Evolutionary conservation across 495 filamentous ascomycete genomes (phyloP), one percentile per base, ranked within the genome.

Genomic region (Podospora conica): DNA sequence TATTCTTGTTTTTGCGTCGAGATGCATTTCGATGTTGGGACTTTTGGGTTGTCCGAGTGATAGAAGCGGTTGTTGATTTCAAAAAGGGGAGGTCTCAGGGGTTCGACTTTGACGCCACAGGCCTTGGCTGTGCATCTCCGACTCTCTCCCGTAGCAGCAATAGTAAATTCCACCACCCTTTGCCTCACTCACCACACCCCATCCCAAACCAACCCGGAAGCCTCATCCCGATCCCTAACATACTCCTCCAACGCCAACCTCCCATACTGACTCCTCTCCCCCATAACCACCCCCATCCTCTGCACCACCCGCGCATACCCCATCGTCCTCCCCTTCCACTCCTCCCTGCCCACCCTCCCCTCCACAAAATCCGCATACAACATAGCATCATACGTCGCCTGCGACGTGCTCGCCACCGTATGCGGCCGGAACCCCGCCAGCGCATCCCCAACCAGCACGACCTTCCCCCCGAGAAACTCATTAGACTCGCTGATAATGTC

Each of bases 381-480:
- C 73, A 81, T 75, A 1, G 79, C 80, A 70, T 84, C 76, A 53
- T 78, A 78, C 8, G 82, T 82, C 11, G 78, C 83, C 69, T 86
- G 83, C 21, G 75, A 79, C 7, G 82, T 84, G 33, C 78, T 78
- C 1, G 80, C 81, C 9, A 80, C 82, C 2, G 82, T 85, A 64
- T 86, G 84, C 21, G 85, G 85, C 18, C 85, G 72, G 59, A 88
- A 85, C 3, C 80, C 80, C 0, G 83, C 83, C 12, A 86, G 64
- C 29, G 84, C 84, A 72, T 88, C 85, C 22, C 85, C 84, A 7
- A 86, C 74, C 33, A 87, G 69, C 29, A 86, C 73, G 1, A 87
- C 76, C 68, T 80, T 83, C 0, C 80, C 83, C 61, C 71, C 70
- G 21, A 82, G 65, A 61, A 81, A 86, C 60, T 79, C 74, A 54